phyloP scores from a whole-genome alignment of 2,329 filamentous ascomycete genomes.

The Fusarium albidum region DNA sequence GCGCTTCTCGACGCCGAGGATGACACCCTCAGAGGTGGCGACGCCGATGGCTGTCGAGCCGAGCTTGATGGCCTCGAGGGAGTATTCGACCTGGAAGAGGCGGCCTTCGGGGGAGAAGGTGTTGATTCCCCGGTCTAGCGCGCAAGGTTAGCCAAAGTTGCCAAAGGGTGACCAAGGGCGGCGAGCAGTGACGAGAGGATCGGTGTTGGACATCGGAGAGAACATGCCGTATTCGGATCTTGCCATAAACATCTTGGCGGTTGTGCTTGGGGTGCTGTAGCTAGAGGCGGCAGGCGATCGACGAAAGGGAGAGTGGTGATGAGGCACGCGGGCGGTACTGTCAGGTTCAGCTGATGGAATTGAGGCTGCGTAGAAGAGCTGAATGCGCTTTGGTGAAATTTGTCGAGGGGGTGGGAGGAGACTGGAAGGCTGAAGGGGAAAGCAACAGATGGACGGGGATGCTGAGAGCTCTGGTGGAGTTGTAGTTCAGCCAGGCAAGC shows the following conservation, averaged over 20 bases:
- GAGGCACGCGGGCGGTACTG: slow-evolving; percentile 1
- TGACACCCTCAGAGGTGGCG: slow-evolving; percentile 91
- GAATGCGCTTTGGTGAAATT: slow-evolving; percentile 1
- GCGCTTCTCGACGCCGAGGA: slow-evolving; percentile 98
- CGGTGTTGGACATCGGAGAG: slow-evolving; percentile 38
- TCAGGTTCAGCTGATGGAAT: neutral
- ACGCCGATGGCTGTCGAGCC: slow-evolving; percentile 98
- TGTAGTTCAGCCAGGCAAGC: slow-evolving; percentile 46
- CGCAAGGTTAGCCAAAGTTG: slow-evolving; percentile 27
- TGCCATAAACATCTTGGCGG: slow-evolving; percentile 95
- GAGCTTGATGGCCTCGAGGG: slow-evolving; percentile 99
- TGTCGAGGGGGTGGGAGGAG: slow-evolving; percentile 5
- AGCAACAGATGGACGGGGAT: slow-evolving; percentile 28
- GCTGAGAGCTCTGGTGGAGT: slow-evolving; percentile 41
- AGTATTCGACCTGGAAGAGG: slow-evolving; percentile 99
- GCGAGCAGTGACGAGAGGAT: slow-evolving; percentile 24
- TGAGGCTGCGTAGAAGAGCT: neutral
- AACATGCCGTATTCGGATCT: slow-evolving; percentile 98
- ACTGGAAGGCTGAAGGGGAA: slow-evolving; percentile 14
- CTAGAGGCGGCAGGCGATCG: slow-evolving; percentile 17
- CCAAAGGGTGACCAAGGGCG: neutral
- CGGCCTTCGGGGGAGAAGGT: slow-evolving; percentile 99
- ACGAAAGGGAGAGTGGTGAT: neutral
- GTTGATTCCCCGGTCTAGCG: slow-evolving; percentile 94
- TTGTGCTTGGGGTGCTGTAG: slow-evolving; percentile 30